A percentile compares a stretch with the other conserved stretches of the same genome.
phyloP scores from a whole-genome alignment of 306 rosid species.

The apple (Malus domestica) region ASM211411v1 NC_041792.1:20686407-20686906 shows the following conservation, averaged over 20 bases:
- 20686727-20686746: background rate
- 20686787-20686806: background rate
- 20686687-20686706: background rate
- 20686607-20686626: background rate
- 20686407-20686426: background rate
- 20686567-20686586: background rate
- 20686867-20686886: background rate
- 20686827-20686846: background rate
- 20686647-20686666: background rate
- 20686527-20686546: background rate
- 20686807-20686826: background rate
- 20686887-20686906: background rate
- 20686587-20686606: background rate
- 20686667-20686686: background rate
- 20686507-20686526: background rate
- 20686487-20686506: background rate
- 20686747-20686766: background rate
- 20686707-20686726: background rate
- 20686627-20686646: background rate
- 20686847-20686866: background rate
- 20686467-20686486: background rate
- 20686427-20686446: background rate
- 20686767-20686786: background rate
- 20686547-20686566: background rate
- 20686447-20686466: background rate